Conservation (phyloP, 257 asterid genomes). For the Solanum sitiens region DNA sequence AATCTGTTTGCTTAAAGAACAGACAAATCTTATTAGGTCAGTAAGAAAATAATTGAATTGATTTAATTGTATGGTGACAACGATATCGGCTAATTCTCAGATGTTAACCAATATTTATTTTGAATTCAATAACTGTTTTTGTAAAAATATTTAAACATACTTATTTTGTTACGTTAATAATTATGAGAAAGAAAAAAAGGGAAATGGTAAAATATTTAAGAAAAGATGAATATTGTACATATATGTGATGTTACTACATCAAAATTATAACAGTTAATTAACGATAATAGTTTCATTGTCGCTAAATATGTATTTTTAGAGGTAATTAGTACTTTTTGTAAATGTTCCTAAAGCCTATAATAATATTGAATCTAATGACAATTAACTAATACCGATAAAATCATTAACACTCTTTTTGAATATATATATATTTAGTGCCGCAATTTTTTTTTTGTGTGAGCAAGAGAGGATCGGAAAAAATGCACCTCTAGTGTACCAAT, state of each 20-base stretch:
- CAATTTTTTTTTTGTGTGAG: not conserved
- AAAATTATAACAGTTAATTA: too few species aligned
- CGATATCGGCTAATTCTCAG: not conserved
- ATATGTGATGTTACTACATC: not conserved
- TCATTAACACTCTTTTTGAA: too few species aligned
- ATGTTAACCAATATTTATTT: not conserved
- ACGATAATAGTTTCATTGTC: too few species aligned
- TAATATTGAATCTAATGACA: too few species aligned
- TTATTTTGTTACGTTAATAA: not conserved
- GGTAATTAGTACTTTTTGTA: not conserved
- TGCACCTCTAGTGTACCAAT: not conserved
- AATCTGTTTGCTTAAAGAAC: not conserved
- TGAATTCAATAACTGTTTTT: not conserved
- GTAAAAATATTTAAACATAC: not conserved
- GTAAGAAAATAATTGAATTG: not conserved
- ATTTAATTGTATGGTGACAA: not conserved
- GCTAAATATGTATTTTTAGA: too few species aligned
- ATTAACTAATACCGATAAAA: too few species aligned
- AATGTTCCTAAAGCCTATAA: too few species aligned
- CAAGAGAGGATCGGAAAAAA: not conserved
- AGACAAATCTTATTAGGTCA: not conserved
- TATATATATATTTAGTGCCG: too few species aligned
- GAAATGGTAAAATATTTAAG: not conserved
- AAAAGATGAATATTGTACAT: not conserved
- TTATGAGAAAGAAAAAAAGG: not conserved